phyloP scores from a whole-genome alignment of 139 green algal genomes.

The Chlamydomonas eustigma region DNA sequence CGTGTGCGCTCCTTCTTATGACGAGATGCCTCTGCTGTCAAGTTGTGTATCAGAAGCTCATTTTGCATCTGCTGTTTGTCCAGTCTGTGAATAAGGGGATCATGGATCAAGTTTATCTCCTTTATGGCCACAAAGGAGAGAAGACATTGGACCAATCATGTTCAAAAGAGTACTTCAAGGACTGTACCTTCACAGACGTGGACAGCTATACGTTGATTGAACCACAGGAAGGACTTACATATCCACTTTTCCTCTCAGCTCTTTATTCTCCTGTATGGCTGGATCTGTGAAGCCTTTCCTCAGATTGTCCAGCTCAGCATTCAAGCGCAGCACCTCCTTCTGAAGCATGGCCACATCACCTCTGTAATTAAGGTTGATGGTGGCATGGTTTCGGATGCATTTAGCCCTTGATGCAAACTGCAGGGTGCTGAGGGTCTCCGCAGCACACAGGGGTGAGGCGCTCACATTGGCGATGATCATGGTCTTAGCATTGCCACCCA shows the following conservation, averaged over 20 bases:
- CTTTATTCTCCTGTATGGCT: constrained; percentile 36
- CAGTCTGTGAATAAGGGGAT: background rate
- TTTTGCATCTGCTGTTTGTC: background rate
- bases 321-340: constrained; percentile 30
- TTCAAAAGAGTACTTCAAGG: background rate
- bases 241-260: constrained; percentile 7
- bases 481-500: constrained; percentile 94
- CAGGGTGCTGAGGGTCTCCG: constrained; percentile 90
- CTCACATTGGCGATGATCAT: constrained; percentile 88
- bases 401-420: constrained; percentile 86
- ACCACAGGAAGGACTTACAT: constrained; percentile 4
- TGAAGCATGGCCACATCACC: constrained; percentile 13
- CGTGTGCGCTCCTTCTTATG: background rate
- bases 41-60: background rate
- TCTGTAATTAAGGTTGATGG: constrained; percentile 44
- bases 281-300: constrained; percentile 40
- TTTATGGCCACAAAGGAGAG: background rate
- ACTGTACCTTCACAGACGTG: background rate
- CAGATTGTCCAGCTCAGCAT: constrained; percentile 42
- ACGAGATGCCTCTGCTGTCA: background rate
- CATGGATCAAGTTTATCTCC: background rate
- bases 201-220: too few species aligned
- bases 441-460: constrained; percentile 45
- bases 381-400: constrained; percentile 84
- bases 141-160: background rate